Evolutionary conservation across 2,329 filamentous ascomycete genomes (phyloP).

Genomic region (Cladorrhinum sp.): DNA sequence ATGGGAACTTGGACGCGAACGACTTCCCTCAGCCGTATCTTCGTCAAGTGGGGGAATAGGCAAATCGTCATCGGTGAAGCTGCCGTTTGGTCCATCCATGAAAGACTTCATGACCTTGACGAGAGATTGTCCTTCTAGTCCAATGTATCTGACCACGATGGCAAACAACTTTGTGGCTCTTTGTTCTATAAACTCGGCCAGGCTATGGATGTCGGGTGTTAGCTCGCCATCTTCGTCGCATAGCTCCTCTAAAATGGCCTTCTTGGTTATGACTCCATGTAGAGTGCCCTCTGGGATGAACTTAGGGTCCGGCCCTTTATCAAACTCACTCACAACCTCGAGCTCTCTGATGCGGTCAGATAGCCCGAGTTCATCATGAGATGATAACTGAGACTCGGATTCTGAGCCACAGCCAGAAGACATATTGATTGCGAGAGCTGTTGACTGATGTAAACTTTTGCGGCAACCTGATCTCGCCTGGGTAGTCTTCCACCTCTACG

Average conservation of each 20-base stretch:
- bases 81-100: neutral
- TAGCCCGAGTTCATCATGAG: neutral
- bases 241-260: neutral
- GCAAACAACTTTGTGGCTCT: conserved; percentile 4
- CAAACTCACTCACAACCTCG: neutral
- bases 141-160: conserved; percentile 2
- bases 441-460: too few species aligned
- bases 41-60: neutral
- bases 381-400: neutral
- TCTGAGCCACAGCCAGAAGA: neutral
- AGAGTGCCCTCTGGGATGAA: conserved; percentile 4
- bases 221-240: neutral
- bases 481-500: too few species aligned
- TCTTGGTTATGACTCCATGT: neutral
- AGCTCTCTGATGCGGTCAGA: neutral
- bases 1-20: neutral
- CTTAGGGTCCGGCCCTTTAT: neutral
- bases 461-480: too few species aligned
- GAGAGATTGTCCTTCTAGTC: neutral
- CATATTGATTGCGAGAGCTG: too few species aligned
- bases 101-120: conserved; percentile 2
- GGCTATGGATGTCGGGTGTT: neutral
- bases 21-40: neutral
- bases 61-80: neutral
- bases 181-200: conserved; percentile 2